A percentile compares a stretch with the other conserved stretches of the same genome.
Conservation (phyloP, 2,329 filamentous ascomycete species). For the Didymella segeticola region DNA sequence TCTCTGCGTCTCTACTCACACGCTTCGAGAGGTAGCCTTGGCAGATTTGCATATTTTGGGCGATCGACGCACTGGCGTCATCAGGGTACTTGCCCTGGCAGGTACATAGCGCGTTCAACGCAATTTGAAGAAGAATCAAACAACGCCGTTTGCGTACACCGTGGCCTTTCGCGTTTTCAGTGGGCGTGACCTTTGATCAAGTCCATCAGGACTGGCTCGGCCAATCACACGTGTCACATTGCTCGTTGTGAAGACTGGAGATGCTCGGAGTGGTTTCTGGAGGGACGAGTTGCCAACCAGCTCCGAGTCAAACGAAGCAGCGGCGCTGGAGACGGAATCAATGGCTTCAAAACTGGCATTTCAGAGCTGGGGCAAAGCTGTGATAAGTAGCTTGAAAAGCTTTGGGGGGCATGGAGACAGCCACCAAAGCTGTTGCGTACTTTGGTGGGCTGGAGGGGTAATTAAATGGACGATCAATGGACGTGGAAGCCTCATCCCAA, state of each 20-base stretch:
- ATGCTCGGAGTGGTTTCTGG: neutral
- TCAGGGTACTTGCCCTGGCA: constrained; percentile 17
- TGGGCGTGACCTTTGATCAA: neutral
- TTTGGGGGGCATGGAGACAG: neutral
- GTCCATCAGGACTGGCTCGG: neutral
- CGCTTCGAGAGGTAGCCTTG: neutral
- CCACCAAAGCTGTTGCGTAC: constrained; percentile 4
- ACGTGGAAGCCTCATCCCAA: constrained; percentile 16
- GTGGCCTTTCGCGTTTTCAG: neutral
- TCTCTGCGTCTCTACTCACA: too few species aligned
- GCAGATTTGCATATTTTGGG: constrained; percentile 7
- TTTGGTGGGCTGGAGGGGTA: constrained; percentile 11
- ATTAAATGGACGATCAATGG: constrained; percentile 4
- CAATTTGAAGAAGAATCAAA: constrained; percentile 7
- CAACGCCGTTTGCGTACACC: constrained; percentile 12
- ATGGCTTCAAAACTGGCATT: neutral
- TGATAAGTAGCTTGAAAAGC: neutral
- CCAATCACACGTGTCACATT: neutral
- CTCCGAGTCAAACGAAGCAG: neutral
- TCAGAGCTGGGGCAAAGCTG: constrained; percentile 1
- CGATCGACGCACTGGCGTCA: constrained; percentile 20
- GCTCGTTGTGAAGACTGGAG: neutral
- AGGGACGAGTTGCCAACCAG: neutral
- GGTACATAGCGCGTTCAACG: constrained; percentile 20
- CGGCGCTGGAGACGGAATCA: neutral